Conservation (phyloP, 2,329 filamentous ascomycete species). For the Biscogniauxia mediterranea region DNA sequence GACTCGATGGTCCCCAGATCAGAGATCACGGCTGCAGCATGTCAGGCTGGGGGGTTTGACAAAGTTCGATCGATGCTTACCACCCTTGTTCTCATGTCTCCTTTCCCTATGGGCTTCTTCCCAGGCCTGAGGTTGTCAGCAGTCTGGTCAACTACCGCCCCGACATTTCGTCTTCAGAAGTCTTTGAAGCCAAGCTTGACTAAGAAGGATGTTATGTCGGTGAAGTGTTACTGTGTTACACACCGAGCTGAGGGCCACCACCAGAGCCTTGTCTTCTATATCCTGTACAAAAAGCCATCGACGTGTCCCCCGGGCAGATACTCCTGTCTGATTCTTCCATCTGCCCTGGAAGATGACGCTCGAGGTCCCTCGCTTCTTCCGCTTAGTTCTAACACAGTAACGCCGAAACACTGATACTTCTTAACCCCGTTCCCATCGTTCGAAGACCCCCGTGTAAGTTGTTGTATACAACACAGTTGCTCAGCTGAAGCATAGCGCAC, state of each 20-base stretch:
- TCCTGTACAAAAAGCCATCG: background rate
- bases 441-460: background rate
- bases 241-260: background rate
- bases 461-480: background rate
- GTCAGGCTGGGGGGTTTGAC: background rate
- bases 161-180: background rate
- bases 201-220: background rate
- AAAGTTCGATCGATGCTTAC: background rate
- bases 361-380: background rate
- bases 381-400: background rate
- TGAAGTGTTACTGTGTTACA: background rate
- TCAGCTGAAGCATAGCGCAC: background rate
- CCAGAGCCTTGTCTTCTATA: background rate
- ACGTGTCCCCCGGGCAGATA: background rate
- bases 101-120: background rate
- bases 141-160: background rate
- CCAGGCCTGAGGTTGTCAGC: background rate
- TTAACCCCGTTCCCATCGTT: background rate
- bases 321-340: background rate
- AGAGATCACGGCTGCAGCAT: background rate
- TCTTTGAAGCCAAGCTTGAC: background rate
- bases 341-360: background rate
- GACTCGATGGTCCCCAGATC: background rate
- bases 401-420: background rate
- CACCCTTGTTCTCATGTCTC: background rate